Evolutionary conservation across 371 early-diverging fungal species (phyloP).

Genomic region (Lichtheimia hyalospora): DNA sequence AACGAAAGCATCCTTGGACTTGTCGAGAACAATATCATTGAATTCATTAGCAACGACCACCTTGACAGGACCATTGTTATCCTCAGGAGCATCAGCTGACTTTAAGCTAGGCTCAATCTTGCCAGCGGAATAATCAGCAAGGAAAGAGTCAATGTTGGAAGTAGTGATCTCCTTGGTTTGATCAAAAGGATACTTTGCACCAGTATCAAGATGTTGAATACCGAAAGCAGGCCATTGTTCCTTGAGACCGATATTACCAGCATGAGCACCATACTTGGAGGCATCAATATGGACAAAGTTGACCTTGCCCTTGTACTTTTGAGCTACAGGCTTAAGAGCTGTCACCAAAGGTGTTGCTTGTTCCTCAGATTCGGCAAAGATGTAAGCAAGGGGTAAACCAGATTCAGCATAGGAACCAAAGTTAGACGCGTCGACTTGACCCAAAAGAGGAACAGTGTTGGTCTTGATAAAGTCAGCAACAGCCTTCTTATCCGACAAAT

Average conservation of each 20-base stretch:
- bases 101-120: slow-evolving; percentile 79
- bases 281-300: slow-evolving; percentile 90
- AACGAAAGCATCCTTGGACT: slow-evolving; percentile 88
- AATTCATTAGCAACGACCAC: slow-evolving; percentile 86
- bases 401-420: slow-evolving; percentile 79
- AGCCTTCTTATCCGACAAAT: slow-evolving; percentile 53
- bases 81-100: slow-evolving; percentile 81
- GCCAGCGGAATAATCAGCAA: slow-evolving; percentile 68
- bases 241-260: slow-evolving; percentile 81
- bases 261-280: slow-evolving; percentile 80
- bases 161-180: slow-evolving; percentile 63
- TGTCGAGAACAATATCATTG: slow-evolving; percentile 79
- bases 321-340: slow-evolving; percentile 72
- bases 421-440: slow-evolving; percentile 87
- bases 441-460: slow-evolving; percentile 84
- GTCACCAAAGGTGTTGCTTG: slow-evolving; percentile 52
- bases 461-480: slow-evolving; percentile 69
- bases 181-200: slow-evolving; percentile 81
- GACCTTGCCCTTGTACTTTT: slow-evolving; percentile 82
- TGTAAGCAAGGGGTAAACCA: slow-evolving; percentile 85
- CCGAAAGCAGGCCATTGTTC: slow-evolving; percentile 91
- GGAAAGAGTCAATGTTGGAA: slow-evolving; percentile 61
- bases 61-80: slow-evolving; percentile 86
- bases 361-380: slow-evolving; percentile 75
- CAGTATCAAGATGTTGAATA: slow-evolving; percentile 72